phyloP scores from a whole-genome alignment of 2,329 filamentous ascomycete genomes.

The Teratosphaeria nubilosa region DNA sequence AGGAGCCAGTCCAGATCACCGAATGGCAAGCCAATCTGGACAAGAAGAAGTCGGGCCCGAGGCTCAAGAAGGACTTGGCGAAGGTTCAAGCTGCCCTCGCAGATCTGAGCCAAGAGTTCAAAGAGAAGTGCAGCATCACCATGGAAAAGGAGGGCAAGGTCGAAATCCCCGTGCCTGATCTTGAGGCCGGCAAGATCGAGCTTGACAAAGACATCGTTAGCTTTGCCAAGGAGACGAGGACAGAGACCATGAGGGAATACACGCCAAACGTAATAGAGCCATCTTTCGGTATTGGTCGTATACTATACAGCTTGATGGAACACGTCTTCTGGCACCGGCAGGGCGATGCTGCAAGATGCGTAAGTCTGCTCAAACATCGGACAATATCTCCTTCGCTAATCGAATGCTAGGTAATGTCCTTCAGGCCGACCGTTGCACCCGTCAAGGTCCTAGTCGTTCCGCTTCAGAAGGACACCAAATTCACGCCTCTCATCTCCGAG shows the following conservation, averaged over 20 bases:
- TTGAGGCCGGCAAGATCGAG: conserved; percentile 64
- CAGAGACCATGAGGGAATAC: conserved; percentile 80
- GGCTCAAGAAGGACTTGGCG: conserved; percentile 91
- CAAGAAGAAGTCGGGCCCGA: conserved; percentile 91
- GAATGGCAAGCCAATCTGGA: conserved; percentile 83
- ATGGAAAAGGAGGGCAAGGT: conserved; percentile 67
- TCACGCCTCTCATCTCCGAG: conserved; percentile 64
- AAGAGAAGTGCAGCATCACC: conserved; percentile 67
- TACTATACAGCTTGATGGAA: conserved; percentile 86
- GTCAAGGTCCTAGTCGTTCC: conserved; percentile 92
- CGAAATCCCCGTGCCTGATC: conserved; percentile 59
- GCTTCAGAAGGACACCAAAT: conserved; percentile 69
- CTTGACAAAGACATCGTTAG: conserved; percentile 68
- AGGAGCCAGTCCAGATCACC: conserved; percentile 68
- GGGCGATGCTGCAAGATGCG: conserved; percentile 73
- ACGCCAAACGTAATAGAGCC: conserved; percentile 83
- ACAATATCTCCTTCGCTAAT: conserved; percentile 5
- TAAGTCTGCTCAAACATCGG: conserved; percentile 42
- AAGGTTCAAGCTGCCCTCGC: conserved; percentile 70
- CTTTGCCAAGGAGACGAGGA: conserved; percentile 73
- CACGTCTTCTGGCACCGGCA: conserved; percentile 91
- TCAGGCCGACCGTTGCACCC: conserved; percentile 71
- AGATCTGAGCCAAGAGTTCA: conserved; percentile 66
- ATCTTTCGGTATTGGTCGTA: conserved; percentile 92
- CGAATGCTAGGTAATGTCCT: conserved; percentile 52